A percentile compares a stretch with the other conserved stretches of the same genome.
These are phyloP conservation scores for Somion occarium DNA, from an alignment of 1,284 basidiomycete genomes.

Conservation along the genomic window DNA sequence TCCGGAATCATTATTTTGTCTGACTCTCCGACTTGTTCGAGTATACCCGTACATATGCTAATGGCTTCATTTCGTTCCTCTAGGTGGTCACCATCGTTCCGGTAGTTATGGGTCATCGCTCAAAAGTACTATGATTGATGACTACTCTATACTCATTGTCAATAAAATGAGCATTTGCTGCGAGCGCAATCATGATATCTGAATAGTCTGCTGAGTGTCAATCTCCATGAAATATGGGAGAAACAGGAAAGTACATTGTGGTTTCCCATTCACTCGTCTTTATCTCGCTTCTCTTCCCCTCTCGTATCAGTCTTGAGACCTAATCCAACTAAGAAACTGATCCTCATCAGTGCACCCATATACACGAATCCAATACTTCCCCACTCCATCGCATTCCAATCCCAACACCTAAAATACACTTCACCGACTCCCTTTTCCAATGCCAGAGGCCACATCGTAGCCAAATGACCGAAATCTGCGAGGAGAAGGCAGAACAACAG, in stretches of 20 bases:
- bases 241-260: neutral
- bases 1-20: conserved; percentile 83
- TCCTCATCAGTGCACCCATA: conserved; percentile 36
- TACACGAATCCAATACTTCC: conserved; percentile 53
- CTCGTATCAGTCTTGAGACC: conserved; percentile 10
- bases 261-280: neutral
- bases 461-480: conserved; percentile 47
- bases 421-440: conserved; percentile 35
- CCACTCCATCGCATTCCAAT: conserved; percentile 51
- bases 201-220: neutral
- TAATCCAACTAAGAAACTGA: conserved; percentile 34
- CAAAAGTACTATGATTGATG: neutral
- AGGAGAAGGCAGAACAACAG: conserved; percentile 41
- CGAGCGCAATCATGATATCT: too few relatives aligned
- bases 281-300: neutral
- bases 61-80: neutral
- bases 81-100: too few relatives aligned
- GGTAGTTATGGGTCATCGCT: neutral
- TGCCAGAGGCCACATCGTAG: conserved; percentile 42
- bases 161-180: neutral
- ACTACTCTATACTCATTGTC: neutral
- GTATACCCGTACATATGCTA: neutral
- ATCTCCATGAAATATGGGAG: neutral
- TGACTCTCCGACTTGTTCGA: conserved; percentile 35
- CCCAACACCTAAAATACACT: conserved; percentile 28